These are phyloP conservation scores for Tuber melanosporum DNA, from an alignment of 495 filamentous ascomycete genomes.

Conservation along the genomic window DNA sequence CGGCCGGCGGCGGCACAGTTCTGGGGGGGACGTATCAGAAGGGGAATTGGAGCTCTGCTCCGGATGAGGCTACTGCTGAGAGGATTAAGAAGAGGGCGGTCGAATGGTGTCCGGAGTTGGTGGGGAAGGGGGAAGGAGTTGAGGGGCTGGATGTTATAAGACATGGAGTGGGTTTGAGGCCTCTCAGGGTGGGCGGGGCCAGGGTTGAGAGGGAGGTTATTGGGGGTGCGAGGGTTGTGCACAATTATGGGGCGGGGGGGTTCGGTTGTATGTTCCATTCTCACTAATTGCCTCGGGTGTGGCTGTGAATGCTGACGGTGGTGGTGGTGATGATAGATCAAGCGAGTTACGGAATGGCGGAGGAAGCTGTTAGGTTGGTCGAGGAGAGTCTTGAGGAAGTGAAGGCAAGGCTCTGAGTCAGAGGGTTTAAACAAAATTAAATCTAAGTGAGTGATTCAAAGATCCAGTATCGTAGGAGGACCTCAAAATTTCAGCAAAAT, in stretches of 20 bases:
- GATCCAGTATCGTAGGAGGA: neutral
- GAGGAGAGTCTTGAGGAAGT: constrained; percentile 45
- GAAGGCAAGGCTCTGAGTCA: neutral
- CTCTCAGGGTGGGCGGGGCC: constrained; percentile 65
- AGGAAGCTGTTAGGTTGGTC: constrained; percentile 63
- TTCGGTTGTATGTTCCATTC: constrained; percentile 53
- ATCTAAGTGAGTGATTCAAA: neutral
- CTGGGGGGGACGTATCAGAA: constrained; percentile 84
- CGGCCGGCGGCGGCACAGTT: constrained; percentile 67
- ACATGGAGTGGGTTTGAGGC: constrained; percentile 82
- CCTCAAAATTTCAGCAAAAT: neutral
- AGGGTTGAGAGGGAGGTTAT: constrained; percentile 75
- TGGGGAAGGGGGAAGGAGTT: constrained; percentile 61
- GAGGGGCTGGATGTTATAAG: constrained; percentile 79
- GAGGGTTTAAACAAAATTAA: neutral
- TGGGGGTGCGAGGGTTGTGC: constrained; percentile 66
- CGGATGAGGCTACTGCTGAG: constrained; percentile 71
- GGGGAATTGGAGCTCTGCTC: constrained; percentile 71
- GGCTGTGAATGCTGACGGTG: neutral
- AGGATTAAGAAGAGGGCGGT: constrained; percentile 86
- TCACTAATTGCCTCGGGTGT: neutral
- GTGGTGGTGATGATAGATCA: constrained; percentile 56
- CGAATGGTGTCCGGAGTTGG: constrained; percentile 63
- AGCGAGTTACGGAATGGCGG: constrained; percentile 74
- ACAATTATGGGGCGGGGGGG: constrained; percentile 94